Conservation (phyloP, 2,329 filamentous ascomycete species). For the Arachnomyces sp. region DNA sequence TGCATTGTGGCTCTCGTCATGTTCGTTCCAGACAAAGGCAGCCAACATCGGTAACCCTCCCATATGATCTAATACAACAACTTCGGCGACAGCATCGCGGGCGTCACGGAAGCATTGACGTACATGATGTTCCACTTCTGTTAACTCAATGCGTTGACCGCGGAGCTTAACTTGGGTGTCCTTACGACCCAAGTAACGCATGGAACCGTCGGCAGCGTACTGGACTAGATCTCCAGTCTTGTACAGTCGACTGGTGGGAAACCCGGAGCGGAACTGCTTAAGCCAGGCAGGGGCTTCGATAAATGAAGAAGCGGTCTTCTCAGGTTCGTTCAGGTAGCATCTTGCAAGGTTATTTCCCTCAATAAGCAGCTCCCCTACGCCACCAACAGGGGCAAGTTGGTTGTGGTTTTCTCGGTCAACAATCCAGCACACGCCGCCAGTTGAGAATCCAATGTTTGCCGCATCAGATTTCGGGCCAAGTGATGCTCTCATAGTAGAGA, state of each 20-base stretch:
- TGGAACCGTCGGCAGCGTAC: conserved; percentile 27
- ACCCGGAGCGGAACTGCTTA: conserved; percentile 22
- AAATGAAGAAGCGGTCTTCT: conserved; percentile 52
- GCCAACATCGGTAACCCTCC: conserved; percentile 24
- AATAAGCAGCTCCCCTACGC: conserved; percentile 30
- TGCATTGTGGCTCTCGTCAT: conserved; percentile 15
- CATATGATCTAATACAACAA: conserved; percentile 24
- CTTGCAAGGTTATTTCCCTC: conserved; percentile 50
- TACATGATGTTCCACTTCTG: conserved; percentile 40
- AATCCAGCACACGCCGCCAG: conserved; percentile 32
- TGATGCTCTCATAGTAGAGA: conserved; percentile 25
- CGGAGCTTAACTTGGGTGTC: conserved; percentile 60
- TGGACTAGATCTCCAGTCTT: conserved; percentile 34
- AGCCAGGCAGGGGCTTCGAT: conserved; percentile 50
- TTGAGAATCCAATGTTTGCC: conserved; percentile 27
- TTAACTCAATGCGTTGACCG: conserved; percentile 57
- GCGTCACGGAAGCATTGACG: conserved; percentile 23
- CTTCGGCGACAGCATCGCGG: conserved; percentile 29
- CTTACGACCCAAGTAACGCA: conserved; percentile 44
- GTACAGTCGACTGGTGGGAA: conserved; percentile 26
- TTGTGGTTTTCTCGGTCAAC: conserved; percentile 33
- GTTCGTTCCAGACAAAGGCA: neutral
- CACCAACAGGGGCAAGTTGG: conserved; percentile 34
- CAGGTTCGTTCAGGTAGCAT: conserved; percentile 52
- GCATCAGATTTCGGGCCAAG: conserved; percentile 24